Percentiles rank a stretch among this genome's conserved stretches.
Conservation (phyloP, 257 asterid species). For the Hygrophila difformis region DNA sequence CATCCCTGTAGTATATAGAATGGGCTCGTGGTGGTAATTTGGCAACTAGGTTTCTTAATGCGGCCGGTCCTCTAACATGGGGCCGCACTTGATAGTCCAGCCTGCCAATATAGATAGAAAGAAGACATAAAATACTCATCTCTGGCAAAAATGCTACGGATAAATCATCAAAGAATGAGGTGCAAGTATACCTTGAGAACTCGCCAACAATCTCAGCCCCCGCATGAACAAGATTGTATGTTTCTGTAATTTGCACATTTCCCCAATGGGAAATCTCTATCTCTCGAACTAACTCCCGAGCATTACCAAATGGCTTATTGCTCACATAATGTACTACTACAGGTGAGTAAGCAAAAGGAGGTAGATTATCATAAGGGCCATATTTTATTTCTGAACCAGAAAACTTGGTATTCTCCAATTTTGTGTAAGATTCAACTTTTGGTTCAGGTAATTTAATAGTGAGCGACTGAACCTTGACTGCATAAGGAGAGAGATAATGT, state of each 20-base stretch:
- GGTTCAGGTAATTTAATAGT: conserved; percentile 75
- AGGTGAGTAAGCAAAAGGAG: conserved; percentile 58
- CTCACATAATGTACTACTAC: conserved; percentile 64
- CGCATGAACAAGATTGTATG: conserved; percentile 69
- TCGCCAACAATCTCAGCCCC: conserved; percentile 84
- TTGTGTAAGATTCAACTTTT: conserved; percentile 81
- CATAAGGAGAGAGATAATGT: conserved; percentile 69
- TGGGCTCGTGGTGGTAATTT: conserved; percentile 88
- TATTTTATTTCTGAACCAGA: conserved; percentile 90
- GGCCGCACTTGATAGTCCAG: conserved; percentile 79
- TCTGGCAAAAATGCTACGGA: conserved; percentile 11
- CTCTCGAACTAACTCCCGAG: conserved; percentile 80
- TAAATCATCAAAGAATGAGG: neutral
- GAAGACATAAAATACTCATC: neutral
- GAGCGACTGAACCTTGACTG: conserved; percentile 69
- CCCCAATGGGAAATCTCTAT: conserved; percentile 99
- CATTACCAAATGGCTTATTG: conserved; percentile 71
- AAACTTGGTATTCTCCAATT: conserved; percentile 72
- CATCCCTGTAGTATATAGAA: conserved; percentile 93
- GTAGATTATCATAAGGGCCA: conserved; percentile 79
- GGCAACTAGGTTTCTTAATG: conserved; percentile 63
- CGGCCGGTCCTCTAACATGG: conserved; percentile 75
- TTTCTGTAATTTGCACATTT: conserved; percentile 87
- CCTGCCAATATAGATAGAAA: conserved; percentile 33
- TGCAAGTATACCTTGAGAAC: conserved; percentile 68